phyloP scores from a whole-genome alignment of 768 basidiomycete species.

The Saitozyma podzolica region DNA sequence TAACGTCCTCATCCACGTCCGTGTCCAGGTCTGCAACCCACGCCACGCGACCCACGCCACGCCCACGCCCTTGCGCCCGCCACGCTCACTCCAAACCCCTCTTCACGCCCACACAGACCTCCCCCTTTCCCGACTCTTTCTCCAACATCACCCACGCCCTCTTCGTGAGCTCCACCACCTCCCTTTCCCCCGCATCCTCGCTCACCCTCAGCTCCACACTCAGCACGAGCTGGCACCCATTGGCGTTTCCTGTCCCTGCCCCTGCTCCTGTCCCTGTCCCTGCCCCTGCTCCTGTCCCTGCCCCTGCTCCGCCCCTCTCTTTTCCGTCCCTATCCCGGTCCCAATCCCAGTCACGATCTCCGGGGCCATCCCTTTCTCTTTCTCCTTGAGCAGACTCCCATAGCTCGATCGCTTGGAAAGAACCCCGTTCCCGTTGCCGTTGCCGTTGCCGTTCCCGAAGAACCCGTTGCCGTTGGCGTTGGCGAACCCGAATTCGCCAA shows the following conservation, averaged over 20 bases:
- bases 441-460: too few species aligned
- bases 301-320: too few species aligned
- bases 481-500: not conserved
- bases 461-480: not conserved
- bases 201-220: constrained; percentile 28
- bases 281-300: too few species aligned
- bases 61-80: too few species aligned
- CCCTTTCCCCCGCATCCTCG: constrained; percentile 30
- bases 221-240: constrained; percentile 23
- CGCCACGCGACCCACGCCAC: too few species aligned
- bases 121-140: constrained; percentile 6
- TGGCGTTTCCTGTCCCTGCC: too few species aligned
- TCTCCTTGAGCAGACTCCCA: not conserved
- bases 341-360: too few species aligned
- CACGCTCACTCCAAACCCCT: not conserved
- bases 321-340: too few species aligned
- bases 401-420: not conserved
- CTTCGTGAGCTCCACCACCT: constrained; percentile 38
- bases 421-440: too few species aligned
- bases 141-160: constrained; percentile 13
- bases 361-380: constrained; percentile 1
- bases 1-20: too few species aligned
- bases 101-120: constrained; percentile 13
- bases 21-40: too few species aligned
- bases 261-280: too few species aligned